Conservation (phyloP, 257 asterid species). For the Jaltomata sinuosa region DNA sequence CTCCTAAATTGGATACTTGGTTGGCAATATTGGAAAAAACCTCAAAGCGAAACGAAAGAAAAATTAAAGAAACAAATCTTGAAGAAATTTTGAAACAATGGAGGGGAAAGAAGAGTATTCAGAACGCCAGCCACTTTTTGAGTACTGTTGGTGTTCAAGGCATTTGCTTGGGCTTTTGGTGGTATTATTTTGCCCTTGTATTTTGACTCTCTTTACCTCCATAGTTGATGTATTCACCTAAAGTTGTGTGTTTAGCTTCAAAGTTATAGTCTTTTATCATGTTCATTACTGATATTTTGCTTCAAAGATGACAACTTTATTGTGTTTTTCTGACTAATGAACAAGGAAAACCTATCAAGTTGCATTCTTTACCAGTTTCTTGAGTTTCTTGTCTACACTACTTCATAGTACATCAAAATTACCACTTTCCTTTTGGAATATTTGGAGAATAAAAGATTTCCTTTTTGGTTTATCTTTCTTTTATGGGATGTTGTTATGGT, state of each 20-base stretch:
- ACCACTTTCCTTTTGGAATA: too few relatives aligned
- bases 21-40: too few relatives aligned
- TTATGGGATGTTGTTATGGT: too few relatives aligned
- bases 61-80: background rate
- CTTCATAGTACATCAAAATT: too few relatives aligned
- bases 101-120: too few relatives aligned
- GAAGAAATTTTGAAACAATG: too few relatives aligned
- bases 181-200: slow-evolving; percentile 81
- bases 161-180: slow-evolving; percentile 70
- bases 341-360: background rate
- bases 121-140: too few relatives aligned
- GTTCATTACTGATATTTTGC: background rate
- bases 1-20: too few relatives aligned
- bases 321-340: background rate
- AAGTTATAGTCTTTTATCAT: background rate
- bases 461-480: too few relatives aligned
- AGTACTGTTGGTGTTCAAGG: slow-evolving; percentile 70
- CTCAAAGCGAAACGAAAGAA: background rate
- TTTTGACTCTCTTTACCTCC: background rate
- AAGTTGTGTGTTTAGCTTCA: background rate
- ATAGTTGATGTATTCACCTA: background rate
- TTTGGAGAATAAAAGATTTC: too few relatives aligned
- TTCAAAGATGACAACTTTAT: background rate
- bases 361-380: too few relatives aligned
- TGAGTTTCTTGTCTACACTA: too few relatives aligned